Base-by-base conservation (phyloP, 2,329 filamentous ascomycete species). In the Pyricularia grisea region DNA sequence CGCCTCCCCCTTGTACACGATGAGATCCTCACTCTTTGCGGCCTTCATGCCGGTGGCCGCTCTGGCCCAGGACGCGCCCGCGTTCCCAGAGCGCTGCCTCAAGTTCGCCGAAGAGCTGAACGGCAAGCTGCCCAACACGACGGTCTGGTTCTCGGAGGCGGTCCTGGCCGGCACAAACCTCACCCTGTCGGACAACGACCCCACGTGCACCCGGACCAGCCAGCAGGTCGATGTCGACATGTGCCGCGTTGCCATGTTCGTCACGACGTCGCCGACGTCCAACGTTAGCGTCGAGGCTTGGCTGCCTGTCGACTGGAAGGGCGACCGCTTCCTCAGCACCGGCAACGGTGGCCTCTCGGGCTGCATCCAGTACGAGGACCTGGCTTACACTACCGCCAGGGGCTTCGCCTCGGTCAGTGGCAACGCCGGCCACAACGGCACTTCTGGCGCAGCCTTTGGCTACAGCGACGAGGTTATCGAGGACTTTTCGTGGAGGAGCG, bases 201-300 rank as follows among this genome's bases (percentile, higher is more conserved):
- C 71, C 17, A 61, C 63, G 2, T 72, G 70, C 58, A 55, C n/a
- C 27, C 68, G 64, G 7, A 7, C 66, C 17, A 58, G 63, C 23
- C 30, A 71, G 28, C 14, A 14, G 7, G 70, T 70, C 2, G 11
- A 28, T 4, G 67, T 68, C 5, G 68, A 76, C 61, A 27, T 78
- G 1, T 78, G 76, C 67, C 75, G 76, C 2, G 70, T 78, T 2
- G 71, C 72, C 2, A 65, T 76, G 67, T 70, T 72, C 12, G 71
- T 78, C 2, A 69, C 73, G 20, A 79, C 77, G 0, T 76, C 76
- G 3, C 73, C 76, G 63, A 76, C 75, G 20, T 82, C 82, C 14
- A 79, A 80, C 67, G 81, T 86, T 36, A 79, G 75, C 9, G 72
- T 82, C 20, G 83, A 85, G 72, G 76, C 79, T 1, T 85, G 82